Conservation (phyloP, 371 early-diverging fungal species). For the Phascolomyces articulosus region DNA sequence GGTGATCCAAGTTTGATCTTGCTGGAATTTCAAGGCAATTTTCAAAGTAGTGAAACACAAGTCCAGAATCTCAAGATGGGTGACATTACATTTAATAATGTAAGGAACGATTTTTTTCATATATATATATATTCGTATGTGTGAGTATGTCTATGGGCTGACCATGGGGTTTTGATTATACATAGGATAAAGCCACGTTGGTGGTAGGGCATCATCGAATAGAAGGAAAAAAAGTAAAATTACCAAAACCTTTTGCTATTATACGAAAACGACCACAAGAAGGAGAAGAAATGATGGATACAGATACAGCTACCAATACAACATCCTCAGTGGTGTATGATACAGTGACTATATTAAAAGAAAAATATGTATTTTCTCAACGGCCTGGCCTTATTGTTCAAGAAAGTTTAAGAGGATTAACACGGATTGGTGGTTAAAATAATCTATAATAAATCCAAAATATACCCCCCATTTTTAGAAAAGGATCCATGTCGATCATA, state of each 20-base stretch:
- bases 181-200: slow-evolving; percentile 48
- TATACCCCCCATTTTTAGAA: no score
- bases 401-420: neutral
- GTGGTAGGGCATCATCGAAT: slow-evolving; percentile 48
- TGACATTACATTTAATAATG: slow-evolving; percentile 31
- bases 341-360: slow-evolving; percentile 47
- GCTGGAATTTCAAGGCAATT: slow-evolving; percentile 60
- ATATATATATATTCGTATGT: neutral
- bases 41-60: slow-evolving; percentile 29
- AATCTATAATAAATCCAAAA: no score
- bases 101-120: slow-evolving; percentile 2
- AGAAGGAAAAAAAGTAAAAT: slow-evolving; percentile 25
- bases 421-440: neutral
- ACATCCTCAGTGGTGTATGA: slow-evolving; percentile 31
- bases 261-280: slow-evolving; percentile 35
- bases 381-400: slow-evolving; percentile 52
- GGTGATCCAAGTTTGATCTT: slow-evolving; percentile 30
- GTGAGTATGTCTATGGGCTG: neutral
- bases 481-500: no score
- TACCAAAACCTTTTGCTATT: slow-evolving; percentile 55
- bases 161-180: no score
- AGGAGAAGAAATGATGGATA: neutral
- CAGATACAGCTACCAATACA: slow-evolving; percentile 20
- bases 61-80: slow-evolving; percentile 44
- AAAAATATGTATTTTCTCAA: slow-evolving; percentile 57